Conservation (phyloP, 306 rosid genomes). For the Lotus japonicus region DNA sequence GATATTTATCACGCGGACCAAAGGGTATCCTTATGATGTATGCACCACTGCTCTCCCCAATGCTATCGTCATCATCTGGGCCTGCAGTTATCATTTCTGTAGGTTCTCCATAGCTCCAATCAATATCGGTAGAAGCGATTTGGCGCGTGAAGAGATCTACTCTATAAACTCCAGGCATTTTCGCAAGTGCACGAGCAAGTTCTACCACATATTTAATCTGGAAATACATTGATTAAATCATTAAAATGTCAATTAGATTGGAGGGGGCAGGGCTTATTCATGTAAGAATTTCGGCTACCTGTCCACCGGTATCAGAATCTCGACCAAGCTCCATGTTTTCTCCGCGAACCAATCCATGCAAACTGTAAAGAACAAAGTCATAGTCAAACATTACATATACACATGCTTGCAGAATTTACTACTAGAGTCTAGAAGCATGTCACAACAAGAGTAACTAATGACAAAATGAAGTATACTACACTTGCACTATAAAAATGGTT, state of each 20-base stretch:
- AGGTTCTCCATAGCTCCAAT: conserved; percentile 96
- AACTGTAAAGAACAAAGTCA: conserved; percentile 35
- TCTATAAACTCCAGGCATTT: conserved; percentile 86
- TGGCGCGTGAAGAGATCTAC: conserved; percentile 91
- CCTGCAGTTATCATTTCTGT: conserved; percentile 76
- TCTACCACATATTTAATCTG: conserved; percentile 92
- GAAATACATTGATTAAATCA: conserved; percentile 8
- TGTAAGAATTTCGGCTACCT: conserved; percentile 41
- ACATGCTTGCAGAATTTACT: neutral
- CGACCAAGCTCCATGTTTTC: conserved; percentile 96
- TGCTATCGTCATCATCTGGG: conserved; percentile 31
- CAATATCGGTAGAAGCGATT: conserved; percentile 71
- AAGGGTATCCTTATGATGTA: conserved; percentile 81
- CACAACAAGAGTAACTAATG: neutral
- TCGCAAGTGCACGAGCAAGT: conserved; percentile 83
- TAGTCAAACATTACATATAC: neutral
- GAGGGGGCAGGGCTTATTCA: neutral
- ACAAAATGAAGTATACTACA: neutral
- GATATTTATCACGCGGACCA: conserved; percentile 80
- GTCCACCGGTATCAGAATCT: conserved; percentile 96
- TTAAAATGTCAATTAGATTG: neutral
- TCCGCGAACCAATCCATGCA: conserved; percentile 65
- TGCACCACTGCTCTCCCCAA: conserved; percentile 94
- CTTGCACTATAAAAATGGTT: no score
- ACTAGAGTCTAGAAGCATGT: neutral